phyloP scores from a whole-genome alignment of 2,329 filamentous ascomycete species.

The Malbranchea zuffiana region DNA sequence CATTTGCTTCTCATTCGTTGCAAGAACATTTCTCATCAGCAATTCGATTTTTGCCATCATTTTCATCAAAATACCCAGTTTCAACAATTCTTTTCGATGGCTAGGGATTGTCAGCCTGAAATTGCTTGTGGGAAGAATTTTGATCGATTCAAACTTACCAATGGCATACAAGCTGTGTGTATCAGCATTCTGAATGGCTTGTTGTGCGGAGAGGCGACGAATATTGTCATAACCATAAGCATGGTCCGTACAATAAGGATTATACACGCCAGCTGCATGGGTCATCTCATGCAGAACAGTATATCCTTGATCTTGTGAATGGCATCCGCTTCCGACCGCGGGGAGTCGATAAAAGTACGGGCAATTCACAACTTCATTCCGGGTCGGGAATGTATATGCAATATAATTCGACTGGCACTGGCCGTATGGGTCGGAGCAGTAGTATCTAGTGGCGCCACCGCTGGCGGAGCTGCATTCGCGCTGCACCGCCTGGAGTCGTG shows the following conservation, averaged over 20 bases:
- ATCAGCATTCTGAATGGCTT: conserved; percentile 56
- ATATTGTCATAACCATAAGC: conserved; percentile 47
- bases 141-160: conserved; percentile 21
- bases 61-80: too few relatives aligned
- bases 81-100: too few relatives aligned
- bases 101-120: too few relatives aligned
- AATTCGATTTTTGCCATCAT: too few relatives aligned
- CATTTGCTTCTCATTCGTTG: too few relatives aligned
- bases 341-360: conserved; percentile 46
- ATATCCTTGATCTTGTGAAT: conserved; percentile 55
- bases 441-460: conserved; percentile 42
- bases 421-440: conserved; percentile 50
- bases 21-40: too few relatives aligned
- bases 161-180: conserved; percentile 47
- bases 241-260: conserved; percentile 49
- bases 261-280: conserved; percentile 44
- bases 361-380: conserved; percentile 52
- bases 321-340: conserved; percentile 42
- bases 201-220: conserved; percentile 35
- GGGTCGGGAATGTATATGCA: conserved; percentile 50
- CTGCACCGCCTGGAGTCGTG: conserved; percentile 44
- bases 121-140: too few relatives aligned
- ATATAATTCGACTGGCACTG: conserved; percentile 45
- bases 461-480: conserved; percentile 45
- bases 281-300: conserved; percentile 57